A percentile compares a stretch with the other conserved stretches of the same genome.
These are phyloP conservation scores for Acorus gramineus DNA, from an alignment of 106 monocot species.

Conservation along the genomic window DNA sequence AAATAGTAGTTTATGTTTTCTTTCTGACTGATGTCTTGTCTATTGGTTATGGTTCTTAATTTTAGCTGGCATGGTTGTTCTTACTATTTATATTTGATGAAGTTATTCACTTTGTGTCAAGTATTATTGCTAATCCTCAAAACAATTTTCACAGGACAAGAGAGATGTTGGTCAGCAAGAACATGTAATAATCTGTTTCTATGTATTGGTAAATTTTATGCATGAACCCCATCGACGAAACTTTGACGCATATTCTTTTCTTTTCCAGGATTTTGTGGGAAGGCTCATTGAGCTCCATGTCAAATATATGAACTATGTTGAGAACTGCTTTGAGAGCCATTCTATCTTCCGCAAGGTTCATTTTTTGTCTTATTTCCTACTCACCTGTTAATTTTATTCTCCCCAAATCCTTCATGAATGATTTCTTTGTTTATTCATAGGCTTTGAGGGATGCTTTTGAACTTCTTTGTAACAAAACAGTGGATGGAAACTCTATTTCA, in stretches of 20 bases:
- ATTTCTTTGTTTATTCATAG: slow-evolving; percentile 9
- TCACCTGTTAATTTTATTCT: background rate
- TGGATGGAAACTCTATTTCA: slow-evolving; percentile 55
- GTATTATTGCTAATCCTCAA: too few relatives aligned
- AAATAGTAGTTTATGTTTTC: too few relatives aligned
- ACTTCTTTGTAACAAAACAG: slow-evolving; percentile 62
- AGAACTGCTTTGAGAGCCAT: slow-evolving; percentile 60
- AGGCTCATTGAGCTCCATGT: slow-evolving; percentile 72
- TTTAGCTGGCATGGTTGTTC: too few relatives aligned
- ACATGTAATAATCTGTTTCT: slow-evolving; percentile 11
- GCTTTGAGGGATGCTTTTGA: slow-evolving; percentile 77
- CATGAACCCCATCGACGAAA: too few relatives aligned
- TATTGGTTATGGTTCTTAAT: too few relatives aligned
- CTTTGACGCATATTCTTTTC: background rate
- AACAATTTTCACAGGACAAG: slow-evolving; percentile 31
- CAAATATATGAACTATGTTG: slow-evolving; percentile 57
- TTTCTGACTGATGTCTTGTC: too few relatives aligned
- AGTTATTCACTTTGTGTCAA: too few relatives aligned
- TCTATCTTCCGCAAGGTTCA: slow-evolving; percentile 64
- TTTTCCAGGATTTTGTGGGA: slow-evolving; percentile 52
- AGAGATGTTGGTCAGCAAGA: slow-evolving; percentile 63
- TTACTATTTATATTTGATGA: too few relatives aligned
- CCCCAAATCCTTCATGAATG: background rate
- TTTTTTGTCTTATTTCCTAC: background rate
- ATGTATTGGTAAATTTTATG: too few relatives aligned